phyloP scores from a whole-genome alignment of 768 basidiomycete species.

The Baorangia bicolor region DNA sequence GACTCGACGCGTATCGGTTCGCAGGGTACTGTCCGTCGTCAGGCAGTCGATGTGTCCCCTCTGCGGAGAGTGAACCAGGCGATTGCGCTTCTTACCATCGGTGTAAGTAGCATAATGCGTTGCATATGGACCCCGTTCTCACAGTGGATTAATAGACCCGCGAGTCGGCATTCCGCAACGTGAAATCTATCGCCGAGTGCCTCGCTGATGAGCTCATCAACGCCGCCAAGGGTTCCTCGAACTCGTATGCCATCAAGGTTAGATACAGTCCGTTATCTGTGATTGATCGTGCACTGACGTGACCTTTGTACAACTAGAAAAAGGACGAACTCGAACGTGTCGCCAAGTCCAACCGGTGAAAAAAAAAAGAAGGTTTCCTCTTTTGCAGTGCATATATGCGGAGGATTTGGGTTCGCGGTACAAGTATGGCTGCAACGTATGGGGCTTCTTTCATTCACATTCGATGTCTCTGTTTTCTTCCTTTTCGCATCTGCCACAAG shows the following conservation, averaged over 20 bases:
- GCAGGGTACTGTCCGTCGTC: conserved; percentile 98
- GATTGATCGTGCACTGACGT: neutral
- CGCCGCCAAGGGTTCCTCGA: conserved; percentile 99
- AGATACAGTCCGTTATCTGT: conserved; percentile 6
- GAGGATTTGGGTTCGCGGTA: conserved; percentile 12
- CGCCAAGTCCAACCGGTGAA: conserved; percentile 99
- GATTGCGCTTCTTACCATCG: conserved; percentile 90
- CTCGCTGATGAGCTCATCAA: conserved; percentile 99
- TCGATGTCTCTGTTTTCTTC: conserved; percentile 1
- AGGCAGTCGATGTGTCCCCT: conserved; percentile 99
- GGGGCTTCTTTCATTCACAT: conserved; percentile 14
- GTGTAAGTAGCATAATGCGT: conserved; percentile 55
- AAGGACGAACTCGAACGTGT: conserved; percentile 99
- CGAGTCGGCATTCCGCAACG: conserved; percentile 99
- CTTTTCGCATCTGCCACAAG: conserved; percentile 11
- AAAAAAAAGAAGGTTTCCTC: conserved; percentile 39
- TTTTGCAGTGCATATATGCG: neutral
- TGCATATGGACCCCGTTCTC: neutral
- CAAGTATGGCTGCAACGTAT: conserved; percentile 24
- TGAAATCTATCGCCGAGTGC: conserved; percentile 99
- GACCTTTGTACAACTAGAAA: conserved; percentile 53
- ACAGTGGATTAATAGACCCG: conserved; percentile 64
- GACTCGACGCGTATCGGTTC: conserved; percentile 99
- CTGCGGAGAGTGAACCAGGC: conserved; percentile 98
- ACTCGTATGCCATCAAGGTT: conserved; percentile 99